Evolutionary conservation across 306 rosid species (phyloP).

Genomic region (Arachis hypogaea): DNA sequence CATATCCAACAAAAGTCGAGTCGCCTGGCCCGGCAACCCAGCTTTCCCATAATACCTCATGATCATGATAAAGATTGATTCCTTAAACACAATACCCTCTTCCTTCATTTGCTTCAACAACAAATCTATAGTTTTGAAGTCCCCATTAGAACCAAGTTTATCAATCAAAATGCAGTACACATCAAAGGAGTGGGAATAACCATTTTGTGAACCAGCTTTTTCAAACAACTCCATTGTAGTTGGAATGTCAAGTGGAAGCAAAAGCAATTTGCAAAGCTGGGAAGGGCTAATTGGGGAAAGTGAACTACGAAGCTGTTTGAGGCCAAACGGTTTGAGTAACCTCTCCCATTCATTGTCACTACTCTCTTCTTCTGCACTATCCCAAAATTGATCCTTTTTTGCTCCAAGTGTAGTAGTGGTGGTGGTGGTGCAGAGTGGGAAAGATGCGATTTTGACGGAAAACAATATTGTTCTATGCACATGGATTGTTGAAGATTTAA

Average conservation of each 20-base stretch:
- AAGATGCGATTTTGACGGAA: slow-evolving; percentile 49
- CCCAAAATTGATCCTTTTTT: slow-evolving; percentile 20
- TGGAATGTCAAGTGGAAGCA: slow-evolving; percentile 77
- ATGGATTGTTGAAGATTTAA: slow-evolving; percentile 38
- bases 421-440: slow-evolving; percentile 48
- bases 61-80: slow-evolving; percentile 72
- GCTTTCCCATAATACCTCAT: slow-evolving; percentile 79
- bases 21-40: slow-evolving; percentile 83
- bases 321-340: slow-evolving; percentile 81
- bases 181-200: slow-evolving; percentile 74
- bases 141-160: slow-evolving; percentile 78
- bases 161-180: slow-evolving; percentile 64
- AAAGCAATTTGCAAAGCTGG: slow-evolving; percentile 72
- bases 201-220: slow-evolving; percentile 67
- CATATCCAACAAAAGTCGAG: slow-evolving; percentile 90
- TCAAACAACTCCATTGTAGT: slow-evolving; percentile 75
- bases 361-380: not conserved
- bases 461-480: slow-evolving; percentile 36
- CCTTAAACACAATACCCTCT: slow-evolving; percentile 66
- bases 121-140: slow-evolving; percentile 68
- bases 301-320: slow-evolving; percentile 66
- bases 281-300: slow-evolving; percentile 60
- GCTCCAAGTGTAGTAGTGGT: slow-evolving; percentile 45
- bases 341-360: slow-evolving; percentile 78
- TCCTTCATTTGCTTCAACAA: slow-evolving; percentile 83